Percentiles rank a stretch among this genome's conserved stretches.
Evolutionary conservation across 2,329 filamentous ascomycete genomes (phyloP).

Genomic region (Lecanicillium sp.): DNA sequence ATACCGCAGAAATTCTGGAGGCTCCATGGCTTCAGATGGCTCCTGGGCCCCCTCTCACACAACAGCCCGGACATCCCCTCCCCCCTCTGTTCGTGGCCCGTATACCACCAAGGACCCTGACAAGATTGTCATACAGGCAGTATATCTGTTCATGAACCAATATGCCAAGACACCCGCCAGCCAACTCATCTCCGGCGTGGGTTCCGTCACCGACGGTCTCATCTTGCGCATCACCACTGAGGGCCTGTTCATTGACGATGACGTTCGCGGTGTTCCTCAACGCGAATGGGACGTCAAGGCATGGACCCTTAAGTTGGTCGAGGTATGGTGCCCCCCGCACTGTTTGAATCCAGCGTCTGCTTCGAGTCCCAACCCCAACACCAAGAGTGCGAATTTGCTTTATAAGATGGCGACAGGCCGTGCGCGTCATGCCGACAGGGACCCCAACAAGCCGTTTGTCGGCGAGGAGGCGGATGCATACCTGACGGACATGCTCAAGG

Average conservation of each 20-base stretch:
- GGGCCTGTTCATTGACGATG: constrained; percentile 95
- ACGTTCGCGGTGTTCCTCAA: constrained; percentile 83
- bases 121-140: constrained; percentile 92
- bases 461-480: constrained; percentile 63
- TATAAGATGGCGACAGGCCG: constrained; percentile 42
- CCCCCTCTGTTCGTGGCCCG: constrained; percentile 67
- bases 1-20: constrained; percentile 56
- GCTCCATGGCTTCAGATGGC: constrained; percentile 71
- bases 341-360: constrained; percentile 42
- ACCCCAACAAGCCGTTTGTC: constrained; percentile 45
- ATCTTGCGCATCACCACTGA: constrained; percentile 90
- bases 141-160: constrained; percentile 87
- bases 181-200: constrained; percentile 78
- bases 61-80: constrained; percentile 76
- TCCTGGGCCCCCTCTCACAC: constrained; percentile 83
- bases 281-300: constrained; percentile 98
- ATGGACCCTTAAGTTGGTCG: constrained; percentile 90
- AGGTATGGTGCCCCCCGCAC: constrained; percentile 74
- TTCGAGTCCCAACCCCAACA: constrained; percentile 33
- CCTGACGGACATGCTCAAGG: constrained; percentile 54
- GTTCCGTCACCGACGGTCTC: constrained; percentile 82
- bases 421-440: constrained; percentile 41
- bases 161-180: constrained; percentile 86
- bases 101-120: constrained; percentile 87
- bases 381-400: constrained; percentile 38